Base-by-base conservation (phyloP, 2,329 filamentous ascomycete genomes). In the Lecanicillium sp. region DNA sequence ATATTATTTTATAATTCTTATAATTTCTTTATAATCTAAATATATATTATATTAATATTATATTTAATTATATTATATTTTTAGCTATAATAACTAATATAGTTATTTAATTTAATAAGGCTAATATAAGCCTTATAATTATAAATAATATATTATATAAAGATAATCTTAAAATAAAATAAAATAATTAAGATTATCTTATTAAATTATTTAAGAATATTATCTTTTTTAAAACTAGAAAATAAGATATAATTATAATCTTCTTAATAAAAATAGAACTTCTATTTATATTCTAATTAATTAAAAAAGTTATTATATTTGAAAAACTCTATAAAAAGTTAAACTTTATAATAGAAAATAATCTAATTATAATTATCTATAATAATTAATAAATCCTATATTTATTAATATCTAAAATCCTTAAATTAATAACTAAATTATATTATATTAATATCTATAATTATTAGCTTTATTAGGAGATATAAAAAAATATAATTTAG, bases 181-280 rank as follows among this genome's bases (percentile, higher is more conserved):
- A 28, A 28, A 28, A 28, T 28, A 28, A 28, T 8, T 28, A 28
- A 28, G 8, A 8, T 8, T 28, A 28, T 13, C 13, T 28, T 28
- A 8, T 28, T 8, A 13, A 28, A 13, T 28, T 28, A 28, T 28
- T 28, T 28, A 28, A 28, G 13, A 13, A 13, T 28, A 28, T 8
- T 28, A 8, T 28, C 9, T 25, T 20, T 12, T 36, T 25, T 16
- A 14, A 25, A 14, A 19, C 25, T 11, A 25, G 25, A 11, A 36
- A 36, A 22, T 36, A 36, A 28, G 20, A 36, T 36, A 36, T 36
- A 16, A 15, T 36, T 5, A 36, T 15, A 7, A 36, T 22, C 16
- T 36, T 28, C 9, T 25, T 19, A 5, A 36, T 36, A 25, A 28
- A 36, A 36, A 22, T 15, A 12, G 14, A 36, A 15, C 18, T 36